Evolutionary conservation across 2,329 filamentous ascomycete genomes (phyloP).

Genomic region (Aureobasidium melanogenum): DNA sequence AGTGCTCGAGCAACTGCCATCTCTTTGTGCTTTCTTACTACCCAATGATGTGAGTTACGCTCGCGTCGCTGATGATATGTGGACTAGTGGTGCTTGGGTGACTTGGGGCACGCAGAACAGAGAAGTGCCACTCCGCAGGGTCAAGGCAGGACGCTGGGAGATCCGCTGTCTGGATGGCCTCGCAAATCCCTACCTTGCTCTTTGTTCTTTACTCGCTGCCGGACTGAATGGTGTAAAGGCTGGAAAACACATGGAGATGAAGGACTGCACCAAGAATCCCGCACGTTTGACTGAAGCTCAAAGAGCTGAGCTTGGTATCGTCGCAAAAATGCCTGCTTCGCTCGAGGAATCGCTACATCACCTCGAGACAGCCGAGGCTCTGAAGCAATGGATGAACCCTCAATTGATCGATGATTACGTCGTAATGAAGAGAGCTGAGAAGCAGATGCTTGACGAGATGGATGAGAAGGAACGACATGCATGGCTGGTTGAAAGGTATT

Average conservation of each 20-base stretch:
- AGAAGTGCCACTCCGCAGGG: slow-evolving; percentile 62
- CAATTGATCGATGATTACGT: slow-evolving; percentile 50
- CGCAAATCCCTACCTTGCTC: slow-evolving; percentile 67
- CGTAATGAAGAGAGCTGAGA: slow-evolving; percentile 51
- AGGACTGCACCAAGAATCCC: slow-evolving; percentile 47
- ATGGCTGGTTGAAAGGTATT: slow-evolving; percentile 63
- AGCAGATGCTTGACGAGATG: slow-evolving; percentile 44
- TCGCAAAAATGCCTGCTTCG: slow-evolving; percentile 43
- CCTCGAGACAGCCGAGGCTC: slow-evolving; percentile 39
- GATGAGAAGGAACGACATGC: slow-evolving; percentile 36
- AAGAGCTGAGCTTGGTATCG: slow-evolving; percentile 45
- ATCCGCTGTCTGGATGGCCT: slow-evolving; percentile 69
- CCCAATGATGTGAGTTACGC: slow-evolving; percentile 59
- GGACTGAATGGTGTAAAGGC: slow-evolving; percentile 48
- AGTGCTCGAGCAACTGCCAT: slow-evolving; percentile 55
- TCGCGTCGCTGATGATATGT: slow-evolving; percentile 58
- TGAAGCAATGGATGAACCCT: slow-evolving; percentile 40
- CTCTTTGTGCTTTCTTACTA: slow-evolving; percentile 61
- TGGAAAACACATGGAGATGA: slow-evolving; percentile 36
- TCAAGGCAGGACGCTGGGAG: slow-evolving; percentile 64
- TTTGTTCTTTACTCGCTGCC: slow-evolving; percentile 52
- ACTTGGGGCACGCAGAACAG: slow-evolving; percentile 77
- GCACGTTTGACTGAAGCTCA: slow-evolving; percentile 40
- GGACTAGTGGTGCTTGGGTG: slow-evolving; percentile 72
- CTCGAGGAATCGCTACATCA: slow-evolving; percentile 47